A percentile compares a stretch with the other conserved stretches of the same genome.
Evolutionary conservation across 208 protist genomes (phyloP).

Genomic region (Acanthamoeba sp.): DNA sequence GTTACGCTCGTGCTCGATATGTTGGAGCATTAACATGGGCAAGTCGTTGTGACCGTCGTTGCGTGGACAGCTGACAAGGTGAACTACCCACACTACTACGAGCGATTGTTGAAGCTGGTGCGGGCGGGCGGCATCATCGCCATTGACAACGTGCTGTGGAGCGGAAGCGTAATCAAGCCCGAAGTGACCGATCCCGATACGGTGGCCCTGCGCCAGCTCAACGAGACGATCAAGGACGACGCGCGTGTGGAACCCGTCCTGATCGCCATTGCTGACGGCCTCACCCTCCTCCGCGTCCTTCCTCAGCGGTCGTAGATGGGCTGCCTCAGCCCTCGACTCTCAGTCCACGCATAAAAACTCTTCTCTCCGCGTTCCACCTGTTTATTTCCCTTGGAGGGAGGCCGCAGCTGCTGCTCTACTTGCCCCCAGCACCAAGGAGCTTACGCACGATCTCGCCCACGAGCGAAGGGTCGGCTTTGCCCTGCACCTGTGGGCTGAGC

Average conservation of each 20-base stretch:
- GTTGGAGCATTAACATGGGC: neutral
- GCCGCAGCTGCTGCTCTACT: too few species aligned
- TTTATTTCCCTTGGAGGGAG: neutral
- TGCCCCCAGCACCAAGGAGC: neutral
- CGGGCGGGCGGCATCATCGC: constrained; percentile 86
- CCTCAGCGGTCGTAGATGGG: neutral
- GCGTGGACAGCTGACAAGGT: constrained; percentile 83
- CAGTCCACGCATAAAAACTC: too few species aligned
- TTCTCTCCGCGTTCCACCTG: neutral
- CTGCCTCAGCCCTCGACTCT: neutral
- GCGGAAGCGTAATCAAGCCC: constrained; percentile 78
- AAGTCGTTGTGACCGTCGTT: neutral
- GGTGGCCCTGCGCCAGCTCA: constrained; percentile 78
- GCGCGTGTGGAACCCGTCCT: constrained; percentile 87
- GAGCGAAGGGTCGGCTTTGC: neutral
- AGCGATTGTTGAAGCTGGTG: constrained; percentile 85
- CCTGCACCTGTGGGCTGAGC: neutral
- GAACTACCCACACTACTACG: constrained; percentile 89
- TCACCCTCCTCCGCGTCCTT: constrained; percentile 82
- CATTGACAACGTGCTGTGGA: constrained; percentile 88
- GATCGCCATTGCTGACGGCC: constrained; percentile 85
- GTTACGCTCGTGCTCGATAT: too few species aligned
- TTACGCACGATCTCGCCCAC: constrained; percentile 31
- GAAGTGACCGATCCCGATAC: constrained; percentile 46
- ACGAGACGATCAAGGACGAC: constrained; percentile 86